Base-by-base conservation (phyloP, 345 rosid species). In the Aegle marmelos region DNA sequence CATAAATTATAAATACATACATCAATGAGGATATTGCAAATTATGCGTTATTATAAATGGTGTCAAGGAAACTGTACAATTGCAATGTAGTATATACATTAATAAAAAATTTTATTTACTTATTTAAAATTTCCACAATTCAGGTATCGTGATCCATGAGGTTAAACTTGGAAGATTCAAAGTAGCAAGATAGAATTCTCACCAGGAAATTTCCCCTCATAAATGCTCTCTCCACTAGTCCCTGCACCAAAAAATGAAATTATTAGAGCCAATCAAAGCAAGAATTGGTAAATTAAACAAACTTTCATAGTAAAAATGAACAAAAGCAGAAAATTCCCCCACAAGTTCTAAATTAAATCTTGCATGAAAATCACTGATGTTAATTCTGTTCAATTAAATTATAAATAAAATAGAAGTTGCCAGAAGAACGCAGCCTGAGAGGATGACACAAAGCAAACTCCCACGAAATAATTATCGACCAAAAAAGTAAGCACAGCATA, bases 141-240 rank as follows among this genome's bases (percentile, higher is more conserved):
- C 48, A 31, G 0, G 36, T 61, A 39, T 65, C 39, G 41, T 59
- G 64, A 74, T 45, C 39, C n/a, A 45, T 53, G 53, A 68, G 7
- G 70, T 39, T 57, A 68, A 19, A 6, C 45, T 36, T 14, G 19
- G 50, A 30, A 34, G 25, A 59, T 28, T 41, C 14, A 65, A 68
- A 67, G 7, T 6, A 45, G 61, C 9, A 57, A 14, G 75, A 60
- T 57, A 27, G 59, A 27, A 60, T 31, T 70, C 93, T 82, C 76
- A 96, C 99, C 99, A 69, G 99, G 98, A 88, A 96, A 96, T 59
- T 88, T 89, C 28, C 85, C 92, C 56, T 82, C 95, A 79, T 90
- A 96, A 71, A 96, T 94, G 88, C 98, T 92, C 83, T 96, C 98
- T 78, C 99, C 99, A 81, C 88, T 85, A 81, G 93, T 86, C 56